These are phyloP conservation scores for Coemansia sp. DNA, from an alignment of 192 early-diverging fungal species.

Conservation along the genomic window DNA sequence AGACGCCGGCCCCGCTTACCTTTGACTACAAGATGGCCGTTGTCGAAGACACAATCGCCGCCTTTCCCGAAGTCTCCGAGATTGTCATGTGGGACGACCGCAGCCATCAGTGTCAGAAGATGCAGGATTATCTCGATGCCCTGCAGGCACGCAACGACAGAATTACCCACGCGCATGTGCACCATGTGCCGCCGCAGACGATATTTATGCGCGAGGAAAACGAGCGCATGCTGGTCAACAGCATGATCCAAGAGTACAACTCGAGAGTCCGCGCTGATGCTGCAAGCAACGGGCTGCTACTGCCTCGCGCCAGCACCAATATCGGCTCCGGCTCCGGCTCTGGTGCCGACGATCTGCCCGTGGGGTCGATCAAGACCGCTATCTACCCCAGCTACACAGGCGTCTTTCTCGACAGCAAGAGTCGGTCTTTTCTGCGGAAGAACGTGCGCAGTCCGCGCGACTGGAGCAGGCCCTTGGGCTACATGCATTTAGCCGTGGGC, in stretches of 20 bases:
- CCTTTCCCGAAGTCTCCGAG: conserved; percentile 48
- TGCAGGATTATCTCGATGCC: conserved; percentile 46
- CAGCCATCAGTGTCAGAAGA: conserved; percentile 44
- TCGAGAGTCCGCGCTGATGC: conserved; percentile 16
- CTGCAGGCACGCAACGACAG: conserved; percentile 25
- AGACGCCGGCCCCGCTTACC: conserved; percentile 49
- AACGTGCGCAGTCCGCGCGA: conserved; percentile 27
- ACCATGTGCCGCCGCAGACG: conserved; percentile 45
- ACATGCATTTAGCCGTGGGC: conserved; percentile 27
- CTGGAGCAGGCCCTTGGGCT: conserved; percentile 25
- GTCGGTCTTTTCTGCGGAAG: conserved; percentile 14
- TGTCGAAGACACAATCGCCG: conserved; percentile 54
- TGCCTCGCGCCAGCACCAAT: too few species aligned
- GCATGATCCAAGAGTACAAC: conserved; percentile 45
- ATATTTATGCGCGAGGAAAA: conserved; percentile 40
- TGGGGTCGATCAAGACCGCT: conserved; percentile 24
- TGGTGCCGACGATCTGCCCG: conserved; percentile 14
- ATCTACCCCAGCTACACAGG: conserved; percentile 20
- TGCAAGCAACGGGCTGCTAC: neutral
- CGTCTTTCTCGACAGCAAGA: conserved; percentile 19
- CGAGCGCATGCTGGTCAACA: conserved; percentile 33
- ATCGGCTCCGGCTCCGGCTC: too few species aligned
- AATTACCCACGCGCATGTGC: conserved; percentile 24
- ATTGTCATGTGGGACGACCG: conserved; percentile 63
- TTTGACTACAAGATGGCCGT: conserved; percentile 62